phyloP scores from a whole-genome alignment of 352 stramenopile genomes.

The Pythium pyrilobum region DNA sequence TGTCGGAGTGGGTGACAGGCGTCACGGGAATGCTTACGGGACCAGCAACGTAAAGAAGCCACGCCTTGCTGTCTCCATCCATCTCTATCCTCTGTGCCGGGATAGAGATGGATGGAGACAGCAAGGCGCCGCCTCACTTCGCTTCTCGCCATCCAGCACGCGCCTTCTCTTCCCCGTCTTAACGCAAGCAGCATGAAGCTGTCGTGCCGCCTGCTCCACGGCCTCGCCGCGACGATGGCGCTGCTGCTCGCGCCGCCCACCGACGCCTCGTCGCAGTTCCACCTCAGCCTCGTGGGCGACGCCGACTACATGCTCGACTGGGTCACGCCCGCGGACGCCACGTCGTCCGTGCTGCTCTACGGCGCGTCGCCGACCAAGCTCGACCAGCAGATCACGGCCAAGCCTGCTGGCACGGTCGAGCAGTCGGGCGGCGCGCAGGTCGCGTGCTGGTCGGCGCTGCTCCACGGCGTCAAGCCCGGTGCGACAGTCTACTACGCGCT shows the following conservation, averaged over 20 bases:
- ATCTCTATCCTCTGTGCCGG: too few relatives aligned
- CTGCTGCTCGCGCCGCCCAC: background rate
- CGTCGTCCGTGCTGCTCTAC: conserved; percentile 34
- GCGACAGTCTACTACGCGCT: conserved; percentile 58
- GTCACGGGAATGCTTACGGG: too few relatives aligned
- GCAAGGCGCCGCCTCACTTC: too few relatives aligned
- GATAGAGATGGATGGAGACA: too few relatives aligned
- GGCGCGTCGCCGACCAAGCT: conserved; percentile 36
- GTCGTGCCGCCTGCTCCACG: background rate
- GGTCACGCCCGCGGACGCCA: conserved; percentile 36
- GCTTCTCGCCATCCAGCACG: too few relatives aligned
- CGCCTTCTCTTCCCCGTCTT: too few relatives aligned
- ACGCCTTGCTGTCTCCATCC: too few relatives aligned
- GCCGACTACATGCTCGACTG: conserved; percentile 71
- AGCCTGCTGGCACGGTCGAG: conserved; percentile 38
- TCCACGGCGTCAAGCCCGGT: conserved; percentile 39
- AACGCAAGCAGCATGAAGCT: conserved; percentile 1
- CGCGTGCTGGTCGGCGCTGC: conserved; percentile 50
- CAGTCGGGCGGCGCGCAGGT: conserved; percentile 32
- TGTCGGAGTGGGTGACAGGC: too few relatives aligned
- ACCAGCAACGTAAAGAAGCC: too few relatives aligned
- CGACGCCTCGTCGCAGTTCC: conserved; percentile 46
- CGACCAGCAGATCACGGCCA: conserved; percentile 27
- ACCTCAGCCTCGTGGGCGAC: conserved; percentile 50
- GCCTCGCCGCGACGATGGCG: background rate